Base-by-base conservation (phyloP, 2,329 filamentous ascomycete genomes). In the Chaetothyriales sp. region DNA sequence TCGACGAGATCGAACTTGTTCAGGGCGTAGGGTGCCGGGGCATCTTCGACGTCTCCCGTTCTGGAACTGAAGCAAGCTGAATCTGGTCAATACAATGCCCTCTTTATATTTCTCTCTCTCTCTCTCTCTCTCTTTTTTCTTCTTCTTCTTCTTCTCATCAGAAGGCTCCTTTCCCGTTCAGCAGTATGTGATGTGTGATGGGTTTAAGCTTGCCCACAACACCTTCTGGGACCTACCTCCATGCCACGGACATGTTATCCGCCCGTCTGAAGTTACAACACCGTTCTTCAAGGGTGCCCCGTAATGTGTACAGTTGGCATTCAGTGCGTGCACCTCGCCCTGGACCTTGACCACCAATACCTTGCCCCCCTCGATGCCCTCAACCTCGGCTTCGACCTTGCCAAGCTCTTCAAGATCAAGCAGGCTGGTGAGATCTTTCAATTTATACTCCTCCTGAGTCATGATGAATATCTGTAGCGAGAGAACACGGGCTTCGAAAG, bases 181-280 rank as follows among this genome's bases (percentile, higher is more conserved):
- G n/a, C n/a, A n/a, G n/a, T n/a, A n/a, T n/a, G n/a, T n/a, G n/a
- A n/a, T n/a, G 22, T 25, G 22, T 25, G 22, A 12, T 18, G 22
- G 12, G 53, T 12, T 19, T 53, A 18, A n/a, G 12, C 46, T 46
- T 18, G 48, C 25, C 66, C 74, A 57, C n/a, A n/a, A n/a, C n/a
- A n/a, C n/a, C n/a, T n/a, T n/a, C n/a, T n/a, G n/a, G n/a, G 3
- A 25, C 22, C 22, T 65, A 92, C 86, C 87, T 71, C 90, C 90
- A 65, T 96, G 90, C 92, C 92, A 96, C 2, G 90, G 88, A 66
- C 92, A 98, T 5, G 86, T 95, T 55, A 98, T 68, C 48, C 87
- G 77, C 4, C 92, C 92, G 59, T 84, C 81, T 2, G 79, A 78
- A 6, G 86, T 86, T 56, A 98, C 69, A 6, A 96, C 81, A 49